Evolutionary conservation across 2,329 filamentous ascomycete species (phyloP).

Genomic region (Sporothrix phasma): DNA sequence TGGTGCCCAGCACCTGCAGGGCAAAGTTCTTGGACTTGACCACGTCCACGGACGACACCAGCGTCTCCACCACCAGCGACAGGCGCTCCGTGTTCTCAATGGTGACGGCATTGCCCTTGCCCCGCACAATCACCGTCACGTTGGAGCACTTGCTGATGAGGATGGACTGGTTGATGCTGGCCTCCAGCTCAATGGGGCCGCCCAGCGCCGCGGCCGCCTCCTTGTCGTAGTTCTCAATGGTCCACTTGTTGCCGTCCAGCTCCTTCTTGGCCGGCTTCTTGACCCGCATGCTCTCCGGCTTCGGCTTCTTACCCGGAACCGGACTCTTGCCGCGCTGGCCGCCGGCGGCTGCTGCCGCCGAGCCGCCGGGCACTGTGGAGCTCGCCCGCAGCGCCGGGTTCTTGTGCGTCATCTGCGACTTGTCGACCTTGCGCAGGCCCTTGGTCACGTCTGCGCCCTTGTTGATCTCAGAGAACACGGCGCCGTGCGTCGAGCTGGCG

Average conservation of each 20-base stretch:
- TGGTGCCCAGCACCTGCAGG: conserved; percentile 75
- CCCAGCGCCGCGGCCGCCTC: conserved; percentile 34
- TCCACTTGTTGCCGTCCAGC: conserved; percentile 87
- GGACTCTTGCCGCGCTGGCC: conserved; percentile 67
- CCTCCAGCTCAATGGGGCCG: conserved; percentile 65
- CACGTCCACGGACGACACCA: conserved; percentile 85
- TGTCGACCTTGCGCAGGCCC: conserved; percentile 85
- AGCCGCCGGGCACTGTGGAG: conserved; percentile 53
- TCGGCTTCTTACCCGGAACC: conserved; percentile 76
- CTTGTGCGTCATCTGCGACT: conserved; percentile 96
- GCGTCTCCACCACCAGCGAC: conserved; percentile 77
- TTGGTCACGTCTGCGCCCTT: conserved; percentile 81
- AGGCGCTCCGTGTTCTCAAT: conserved; percentile 81
- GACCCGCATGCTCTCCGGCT: conserved; percentile 73
- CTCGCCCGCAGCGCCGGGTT: conserved; percentile 75
- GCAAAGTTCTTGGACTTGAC: conserved; percentile 95
- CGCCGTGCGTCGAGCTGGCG: conserved; percentile 56
- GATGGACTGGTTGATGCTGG: conserved; percentile 74
- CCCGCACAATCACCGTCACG: conserved; percentile 76
- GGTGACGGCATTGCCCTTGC: conserved; percentile 94
- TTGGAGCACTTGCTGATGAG: conserved; percentile 89
- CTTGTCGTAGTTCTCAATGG: conserved; percentile 88
- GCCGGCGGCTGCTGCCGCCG: conserved; percentile 24
- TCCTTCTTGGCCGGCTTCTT: conserved; percentile 75
- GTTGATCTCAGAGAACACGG: conserved; percentile 88